Evolutionary conservation across 176 grass and related monocot genomes (phyloP).

Genomic region (Carex parvula): DNA sequence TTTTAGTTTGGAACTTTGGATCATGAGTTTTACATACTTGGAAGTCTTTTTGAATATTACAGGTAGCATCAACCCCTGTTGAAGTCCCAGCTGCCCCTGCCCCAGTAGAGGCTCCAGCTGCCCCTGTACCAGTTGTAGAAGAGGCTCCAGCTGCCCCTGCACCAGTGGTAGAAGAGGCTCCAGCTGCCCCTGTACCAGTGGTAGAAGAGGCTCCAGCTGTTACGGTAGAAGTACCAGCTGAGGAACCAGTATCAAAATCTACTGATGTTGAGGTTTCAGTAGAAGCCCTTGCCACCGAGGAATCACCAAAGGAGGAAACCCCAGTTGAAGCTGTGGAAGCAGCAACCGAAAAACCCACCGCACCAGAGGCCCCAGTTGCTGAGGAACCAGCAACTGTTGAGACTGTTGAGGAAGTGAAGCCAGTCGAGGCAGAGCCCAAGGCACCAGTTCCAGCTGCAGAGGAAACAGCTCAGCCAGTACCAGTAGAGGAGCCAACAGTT

Average conservation of each 20-base stretch:
- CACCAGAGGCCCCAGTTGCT: neutral
- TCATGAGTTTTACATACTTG: neutral
- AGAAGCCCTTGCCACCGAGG: constrained; percentile 5
- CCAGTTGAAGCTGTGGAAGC: neutral
- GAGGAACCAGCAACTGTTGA: neutral
- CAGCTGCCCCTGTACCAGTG: neutral
- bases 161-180: constrained; percentile 21
- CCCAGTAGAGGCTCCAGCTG: constrained; percentile 19
- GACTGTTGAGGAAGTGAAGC: constrained; percentile 24
- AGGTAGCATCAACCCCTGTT: constrained; percentile 24
- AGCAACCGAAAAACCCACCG: neutral
- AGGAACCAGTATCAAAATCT: constrained; percentile 10
- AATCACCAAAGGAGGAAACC: constrained; percentile 8
- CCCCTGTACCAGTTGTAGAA: constrained; percentile 9
- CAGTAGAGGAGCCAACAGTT: neutral
- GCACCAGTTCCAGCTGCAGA: neutral
- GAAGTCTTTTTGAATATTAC: neutral
- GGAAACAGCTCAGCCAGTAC: constrained; percentile 19
- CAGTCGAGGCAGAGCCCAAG: constrained; percentile 19
- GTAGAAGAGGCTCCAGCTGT: neutral
- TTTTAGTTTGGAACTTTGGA: neutral
- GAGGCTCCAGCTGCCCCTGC: neutral
- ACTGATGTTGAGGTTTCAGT: neutral
- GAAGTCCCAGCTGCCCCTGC: constrained; percentile 3
- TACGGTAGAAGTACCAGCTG: neutral